Evolutionary conservation across 108 stramenopile species (phyloP), one percentile per base, ranked within the genome.

Genomic region (Skeletonema grethae): DNA sequence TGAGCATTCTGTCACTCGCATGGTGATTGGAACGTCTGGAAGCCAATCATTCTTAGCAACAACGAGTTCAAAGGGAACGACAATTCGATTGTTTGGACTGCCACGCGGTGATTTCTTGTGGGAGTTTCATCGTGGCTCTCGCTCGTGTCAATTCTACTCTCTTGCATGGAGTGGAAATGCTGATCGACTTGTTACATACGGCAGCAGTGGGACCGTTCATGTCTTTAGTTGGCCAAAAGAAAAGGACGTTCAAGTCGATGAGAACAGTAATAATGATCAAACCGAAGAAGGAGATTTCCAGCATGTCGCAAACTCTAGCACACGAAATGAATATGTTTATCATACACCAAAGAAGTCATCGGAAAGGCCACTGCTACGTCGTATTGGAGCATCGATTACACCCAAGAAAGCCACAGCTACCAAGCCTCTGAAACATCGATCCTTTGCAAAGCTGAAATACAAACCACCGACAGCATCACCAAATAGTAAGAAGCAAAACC

Each of bases 101-200:
- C 79, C 79, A 28, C 30, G 63, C 15, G 79, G 79, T 29, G 60
- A 73, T 16, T 55, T 41, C 15, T 41, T 80, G 22, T 80, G 70
- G 70, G 79, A 80, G 57, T 80, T 67, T 67, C 79, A 80, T 65
- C 72, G 79, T 13, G 79, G 79, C 29, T 80, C 79, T 10, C 58
- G 68, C 20, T 34, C 72, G 8, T 80, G 79, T 43, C 72, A 69
- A 15, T 61, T 80, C 45, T 55, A 73, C 16, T 73, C 72, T 32
- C 46, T 80, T 25, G 68, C 79, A 10, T 80, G 72, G 72, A 73
- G 73, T 65, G 79, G 79, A 20, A 36, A 38, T 25, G 79, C 72
- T 5, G 68, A 80, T 59, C 36, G 72, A 11, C 48, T 80, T 62
- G 68, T 60, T 9, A 55, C 72, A 12, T 80, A 65, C 43, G 79